Evolutionary conservation across 768 basidiomycete species (phyloP).

Genomic region (Neoboletus magnificus): DNA sequence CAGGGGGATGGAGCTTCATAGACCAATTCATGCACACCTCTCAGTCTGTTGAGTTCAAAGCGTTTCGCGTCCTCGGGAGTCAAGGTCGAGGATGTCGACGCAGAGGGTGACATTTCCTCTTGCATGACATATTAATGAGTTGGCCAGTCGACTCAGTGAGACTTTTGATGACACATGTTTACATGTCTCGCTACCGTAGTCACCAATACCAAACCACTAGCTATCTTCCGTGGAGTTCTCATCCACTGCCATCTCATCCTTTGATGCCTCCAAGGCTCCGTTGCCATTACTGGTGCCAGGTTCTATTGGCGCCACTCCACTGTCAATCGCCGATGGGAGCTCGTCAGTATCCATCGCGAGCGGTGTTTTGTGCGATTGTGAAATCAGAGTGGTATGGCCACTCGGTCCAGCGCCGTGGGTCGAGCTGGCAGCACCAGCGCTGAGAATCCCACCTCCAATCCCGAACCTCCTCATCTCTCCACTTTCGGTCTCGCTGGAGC

Average conservation of each 20-base stretch:
- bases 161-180: conserved; percentile 21
- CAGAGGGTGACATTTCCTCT: conserved; percentile 4
- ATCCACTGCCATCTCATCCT: conserved; percentile 27
- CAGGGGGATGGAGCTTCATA: neutral
- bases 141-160: neutral
- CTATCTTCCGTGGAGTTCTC: conserved; percentile 14
- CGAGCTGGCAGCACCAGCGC: conserved; percentile 48
- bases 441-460: conserved; percentile 69
- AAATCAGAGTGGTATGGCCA: conserved; percentile 50
- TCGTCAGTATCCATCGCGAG: conserved; percentile 37
- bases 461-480: conserved; percentile 55
- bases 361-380: conserved; percentile 26
- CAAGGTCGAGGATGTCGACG: conserved; percentile 26
- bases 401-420: conserved; percentile 78
- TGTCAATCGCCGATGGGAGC: conserved; percentile 16
- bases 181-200: neutral
- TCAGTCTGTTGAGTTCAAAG: conserved; percentile 76
- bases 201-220: too few species aligned
- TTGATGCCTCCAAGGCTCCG: conserved; percentile 15
- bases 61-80: conserved; percentile 69
- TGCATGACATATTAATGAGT: neutral
- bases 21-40: conserved; percentile 43
- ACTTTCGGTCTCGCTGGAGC: conserved; percentile 42
- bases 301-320: conserved; percentile 15
- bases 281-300: conserved; percentile 14